Conservation (phyloP, 768 basidiomycete species). For the Rhizopogon roseolus region DNA sequence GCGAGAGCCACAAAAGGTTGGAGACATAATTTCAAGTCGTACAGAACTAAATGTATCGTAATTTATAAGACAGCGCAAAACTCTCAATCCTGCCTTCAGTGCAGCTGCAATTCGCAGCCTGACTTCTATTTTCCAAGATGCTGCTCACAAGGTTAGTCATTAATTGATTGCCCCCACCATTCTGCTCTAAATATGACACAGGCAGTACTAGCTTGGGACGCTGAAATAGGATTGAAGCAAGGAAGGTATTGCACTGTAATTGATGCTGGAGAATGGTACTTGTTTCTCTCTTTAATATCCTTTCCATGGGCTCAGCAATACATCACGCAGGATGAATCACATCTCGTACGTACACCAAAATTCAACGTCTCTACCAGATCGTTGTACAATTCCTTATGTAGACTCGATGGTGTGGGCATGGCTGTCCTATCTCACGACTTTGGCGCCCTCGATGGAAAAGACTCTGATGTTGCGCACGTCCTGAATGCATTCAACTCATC, state of each 20-base stretch:
- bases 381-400: constrained; percentile 5
- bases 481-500: constrained; percentile 21
- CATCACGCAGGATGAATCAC: neutral
- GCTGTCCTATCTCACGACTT: constrained; percentile 44
- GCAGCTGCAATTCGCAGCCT: constrained; percentile 44
- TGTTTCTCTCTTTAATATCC: neutral
- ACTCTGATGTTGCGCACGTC: constrained; percentile 15
- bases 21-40: neutral
- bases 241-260: neutral
- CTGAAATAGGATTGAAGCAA: neutral
- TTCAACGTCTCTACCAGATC: neutral
- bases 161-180: neutral
- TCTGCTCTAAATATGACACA: neutral
- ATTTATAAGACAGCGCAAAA: constrained; percentile 39
- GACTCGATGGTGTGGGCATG: constrained; percentile 41
- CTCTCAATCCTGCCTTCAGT: constrained; percentile 48
- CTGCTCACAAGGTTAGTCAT: constrained; percentile 40
- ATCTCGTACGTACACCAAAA: neutral
- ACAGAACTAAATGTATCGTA: neutral
- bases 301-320: neutral
- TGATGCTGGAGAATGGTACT: neutral
- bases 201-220: neutral
- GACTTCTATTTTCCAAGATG: constrained; percentile 45
- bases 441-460: constrained; percentile 33
- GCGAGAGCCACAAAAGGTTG: constrained; percentile 9